phyloP scores from a whole-genome alignment of 1,139 yeast species.

The Hemisphaericaspora xylanilytica region DNA sequence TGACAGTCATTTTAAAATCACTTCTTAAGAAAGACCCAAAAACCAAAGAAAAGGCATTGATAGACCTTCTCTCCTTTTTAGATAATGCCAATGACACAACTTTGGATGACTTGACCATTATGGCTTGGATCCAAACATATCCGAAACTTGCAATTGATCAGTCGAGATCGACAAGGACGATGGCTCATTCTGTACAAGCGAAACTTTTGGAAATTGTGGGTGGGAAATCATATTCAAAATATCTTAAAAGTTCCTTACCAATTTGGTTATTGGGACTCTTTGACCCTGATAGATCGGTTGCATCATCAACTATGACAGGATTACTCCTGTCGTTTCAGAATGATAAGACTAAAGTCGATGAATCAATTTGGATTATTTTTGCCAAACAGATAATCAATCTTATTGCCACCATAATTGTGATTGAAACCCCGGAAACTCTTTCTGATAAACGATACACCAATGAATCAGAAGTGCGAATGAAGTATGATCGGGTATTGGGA shows the following conservation, averaged over 20 bases:
- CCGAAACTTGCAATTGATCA: conserved; percentile 75
- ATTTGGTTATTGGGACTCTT: conserved; percentile 68
- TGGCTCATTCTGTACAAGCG: conserved; percentile 66
- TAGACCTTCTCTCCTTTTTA: conserved; percentile 45
- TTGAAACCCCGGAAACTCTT: conserved; percentile 60
- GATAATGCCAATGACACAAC: conserved; percentile 19
- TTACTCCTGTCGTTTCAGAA: conserved; percentile 56
- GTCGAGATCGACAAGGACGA: conserved; percentile 59
- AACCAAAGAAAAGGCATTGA: conserved; percentile 79
- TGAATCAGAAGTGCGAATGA: conserved; percentile 64
- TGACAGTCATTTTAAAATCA: conserved; percentile 68
- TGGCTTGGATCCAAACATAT: conserved; percentile 79
- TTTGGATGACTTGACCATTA: conserved; percentile 48
- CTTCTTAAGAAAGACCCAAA: conserved; percentile 74
- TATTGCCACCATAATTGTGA: conserved; percentile 48
- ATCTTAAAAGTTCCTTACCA: conserved; percentile 69
- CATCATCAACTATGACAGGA: conserved; percentile 47
- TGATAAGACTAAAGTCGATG: conserved; percentile 51
- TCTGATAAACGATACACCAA: conserved; percentile 75
- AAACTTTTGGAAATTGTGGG: conserved; percentile 50
- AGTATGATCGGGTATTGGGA: conserved; percentile 59
- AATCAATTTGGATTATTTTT: conserved; percentile 60
- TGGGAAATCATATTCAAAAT: conserved; percentile 57
- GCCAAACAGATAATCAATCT: conserved; percentile 54
- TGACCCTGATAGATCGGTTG: conserved; percentile 66